Evolutionary conservation across 164 flowering plant genomes (phyloP), one percentile per base, ranked within the genome.

Genomic region (Paratinospora sagittata): DNA sequence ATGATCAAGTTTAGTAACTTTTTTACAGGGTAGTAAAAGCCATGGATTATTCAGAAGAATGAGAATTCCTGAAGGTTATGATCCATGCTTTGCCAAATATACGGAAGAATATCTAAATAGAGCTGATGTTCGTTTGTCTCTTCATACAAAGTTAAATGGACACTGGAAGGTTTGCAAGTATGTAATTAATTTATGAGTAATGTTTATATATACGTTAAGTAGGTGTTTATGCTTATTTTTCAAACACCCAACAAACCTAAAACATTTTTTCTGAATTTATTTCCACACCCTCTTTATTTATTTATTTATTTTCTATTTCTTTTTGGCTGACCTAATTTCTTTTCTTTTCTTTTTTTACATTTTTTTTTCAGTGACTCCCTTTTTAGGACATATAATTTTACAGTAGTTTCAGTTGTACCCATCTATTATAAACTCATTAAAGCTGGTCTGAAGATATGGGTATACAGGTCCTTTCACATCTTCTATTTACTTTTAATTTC

Each of bases 361-460:
- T n/a, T n/a, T n/a, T 41, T 27, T n/a, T 27, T 36, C 79, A 88
- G 92, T 77, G 67, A 79, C 66, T 73, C 83, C n/a, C 70, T 88
- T 24, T 73, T 82, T 11, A 43, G n/a, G 0, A 63, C 81, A 36
- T 85, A 85, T 65, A 78, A 82, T 23, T 72, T 68, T 52, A 77
- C 77, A 7, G 89, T 80, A 4, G 76, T 70, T 52, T 86, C 93
- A 12, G 13, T 84, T 61, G 61, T 85, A 34, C 90, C 93, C 0
- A 78, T 86, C 81, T 87, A 86, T 79, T 71, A 71, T 70, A 86
- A 85, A 72, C 88, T 89, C 62, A 81, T 84, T 70, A 81, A 86
- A 72, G 86, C 84, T 39, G 88, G 89, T 41, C 81, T 87, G 27
- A 84, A 68, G 72, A 84, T 87, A 34, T 89, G 93, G 93, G 74